Evolutionary conservation across 23 red algal species (phyloP).

Genomic region (Agarophyton chilense): DNA sequence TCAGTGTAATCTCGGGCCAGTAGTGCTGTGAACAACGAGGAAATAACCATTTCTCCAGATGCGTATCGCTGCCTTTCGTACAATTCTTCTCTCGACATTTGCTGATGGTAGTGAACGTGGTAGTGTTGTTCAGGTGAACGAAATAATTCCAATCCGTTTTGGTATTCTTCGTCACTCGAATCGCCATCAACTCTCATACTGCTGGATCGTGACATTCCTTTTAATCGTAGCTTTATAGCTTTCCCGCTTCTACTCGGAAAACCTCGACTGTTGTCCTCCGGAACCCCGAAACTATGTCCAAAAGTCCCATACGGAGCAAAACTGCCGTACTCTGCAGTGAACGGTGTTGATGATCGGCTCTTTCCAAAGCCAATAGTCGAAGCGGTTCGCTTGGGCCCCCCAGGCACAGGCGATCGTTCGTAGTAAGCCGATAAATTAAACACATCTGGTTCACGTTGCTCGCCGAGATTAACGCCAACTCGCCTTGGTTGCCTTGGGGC

Average conservation of each 20-base stretch:
- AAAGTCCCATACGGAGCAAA: slow-evolving; percentile 37
- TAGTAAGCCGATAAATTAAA: slow-evolving; percentile 2
- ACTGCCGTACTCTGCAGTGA: slow-evolving; percentile 18
- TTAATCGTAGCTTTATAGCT: slow-evolving; percentile 16
- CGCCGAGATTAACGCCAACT: slow-evolving; percentile 50
- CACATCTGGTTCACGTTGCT: slow-evolving; percentile 56
- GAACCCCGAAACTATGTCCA: neutral
- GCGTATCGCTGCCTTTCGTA: slow-evolving; percentile 79
- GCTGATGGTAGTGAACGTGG: slow-evolving; percentile 44
- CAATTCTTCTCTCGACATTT: slow-evolving; percentile 59
- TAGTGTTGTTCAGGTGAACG: slow-evolving; percentile 44
- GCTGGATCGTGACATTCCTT: slow-evolving; percentile 61
- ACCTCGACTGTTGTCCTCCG: neutral
- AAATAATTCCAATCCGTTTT: slow-evolving; percentile 12
- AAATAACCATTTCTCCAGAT: slow-evolving; percentile 85
- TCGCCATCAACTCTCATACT: slow-evolving; percentile 66
- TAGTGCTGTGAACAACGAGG: slow-evolving; percentile 65
- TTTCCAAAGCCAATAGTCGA: slow-evolving; percentile 36
- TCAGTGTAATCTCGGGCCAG: slow-evolving; percentile 72
- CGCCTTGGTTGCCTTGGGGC: slow-evolving; percentile 56
- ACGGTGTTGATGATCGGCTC: slow-evolving; percentile 29
- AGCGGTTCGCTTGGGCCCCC: slow-evolving; percentile 10
- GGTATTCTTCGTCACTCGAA: slow-evolving; percentile 51
- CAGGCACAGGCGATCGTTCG: slow-evolving; percentile 24
- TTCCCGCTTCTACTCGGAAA: slow-evolving; percentile 32